Base-by-base conservation (phyloP, 2,329 filamentous ascomycete species). In the Geosmithia morbida region DNA sequence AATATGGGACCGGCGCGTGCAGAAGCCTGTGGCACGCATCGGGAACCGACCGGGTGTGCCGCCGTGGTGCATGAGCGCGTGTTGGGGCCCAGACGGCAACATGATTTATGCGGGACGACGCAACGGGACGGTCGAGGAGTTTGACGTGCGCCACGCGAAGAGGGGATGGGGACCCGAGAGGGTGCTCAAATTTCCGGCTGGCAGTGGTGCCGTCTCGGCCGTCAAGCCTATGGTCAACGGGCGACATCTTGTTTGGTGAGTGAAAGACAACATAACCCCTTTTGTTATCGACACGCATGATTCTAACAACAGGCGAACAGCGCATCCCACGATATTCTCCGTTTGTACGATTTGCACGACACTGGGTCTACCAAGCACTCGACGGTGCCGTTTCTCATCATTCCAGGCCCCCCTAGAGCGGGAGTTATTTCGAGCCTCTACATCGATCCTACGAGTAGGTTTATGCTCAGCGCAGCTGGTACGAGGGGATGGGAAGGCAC, bases 11-110 rank as follows among this genome's bases (percentile, higher is more conserved):
- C 72, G 83, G 2, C 80, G 92, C 18, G 77, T 85, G 52, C 76
- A 77, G 1, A 75, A 83, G 37, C 84, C 90, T 0, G 73, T 95
- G 2, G 88, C 92, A 2, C 79, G 82, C 26, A 90, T 97, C 48
- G 71, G 74, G 1, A 86, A 85, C 17, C 72, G 81, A 11, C 77
- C 79, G 11, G 80, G 81, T 17, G 85, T 87, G 1, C 90, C 92
- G 1, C 92, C 90, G 0, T 98, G 90, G 90, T 97, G 90, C 63
- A 96, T 95, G 81, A 89, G 87, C 54, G 87, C 88, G 1, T 95
- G 88, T 67, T 98, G 92, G 92, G 90, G 85, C 48, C 88, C 88
- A 0, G 86, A 96, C 60, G 92, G 92, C 14, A 97, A 97, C 64
- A 87, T 79, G 63, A 89, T 98, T 56, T 98, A 95, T 64, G 89